Base-by-base conservation (phyloP, 257 asterid species). In the Pogostemon cablin region DNA sequence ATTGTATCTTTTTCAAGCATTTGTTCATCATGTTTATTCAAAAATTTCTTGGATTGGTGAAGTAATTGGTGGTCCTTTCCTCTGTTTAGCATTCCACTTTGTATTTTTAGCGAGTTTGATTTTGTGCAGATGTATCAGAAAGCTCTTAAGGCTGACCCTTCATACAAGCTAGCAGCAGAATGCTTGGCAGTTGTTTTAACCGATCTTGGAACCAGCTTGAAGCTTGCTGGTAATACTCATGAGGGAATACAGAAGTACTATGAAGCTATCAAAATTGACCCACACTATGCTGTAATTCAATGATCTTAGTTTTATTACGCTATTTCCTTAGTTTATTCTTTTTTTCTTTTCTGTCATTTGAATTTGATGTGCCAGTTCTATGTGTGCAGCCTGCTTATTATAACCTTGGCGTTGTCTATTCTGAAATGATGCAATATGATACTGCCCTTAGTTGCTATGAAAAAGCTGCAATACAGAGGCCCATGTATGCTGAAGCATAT, bases 361-460 rank as follows among this genome's bases (percentile, higher is more conserved):
- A 65, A 71, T 76, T 52, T 77, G 74, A 79, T 74, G 54, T 4
- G 9, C 50, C 76, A 67, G 72, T 39, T 80, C 73, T 57, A 40
- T 64, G 8, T 60, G 38, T 80, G 91, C 96, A 95, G 99, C 98
- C 99, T 78, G 99, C 98, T 75, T 95, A 88, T 72, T 95, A 95
- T 82, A 91, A 95, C 88, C 99, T 95, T 70, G 99, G 99, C 32
- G 99, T 95, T 44, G 89, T 95, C 68, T 91, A 91, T 82, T 95
- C 99, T 69, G 99, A 95, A 82, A 84, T 95, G 98, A 95, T 95
- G 99, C 98, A 95, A 90, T 95, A 89, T 67, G 99, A 95, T 65
- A 83, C 87, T 52, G 99, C 99, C 75, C 97, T 95, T 64, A 75
- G 58, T 83, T 95, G 97, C 84, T 95, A 95, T 57, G 98, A 95